Evolutionary conservation across 352 stramenopile genomes (phyloP), one percentile per base, ranked within the genome.

Genomic region (Phytophthora podocarpi): DNA sequence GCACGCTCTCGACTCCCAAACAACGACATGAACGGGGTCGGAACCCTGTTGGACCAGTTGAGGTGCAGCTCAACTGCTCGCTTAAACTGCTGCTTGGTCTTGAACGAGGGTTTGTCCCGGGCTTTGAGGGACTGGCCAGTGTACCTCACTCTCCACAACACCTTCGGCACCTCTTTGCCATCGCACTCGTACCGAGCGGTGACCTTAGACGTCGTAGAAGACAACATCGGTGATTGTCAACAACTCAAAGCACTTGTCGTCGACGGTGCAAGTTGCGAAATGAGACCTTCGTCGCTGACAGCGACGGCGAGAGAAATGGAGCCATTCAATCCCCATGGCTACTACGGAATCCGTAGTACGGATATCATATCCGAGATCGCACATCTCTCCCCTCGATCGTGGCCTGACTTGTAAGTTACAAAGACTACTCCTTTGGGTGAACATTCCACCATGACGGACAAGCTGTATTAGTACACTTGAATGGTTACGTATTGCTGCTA

Each of bases 81-180:
- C 34, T 66, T 66, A 41, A 66, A 66, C 11, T 66, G 31, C 13
- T 61, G n/a, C 20, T 66, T 60, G 26, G 40, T 61, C 20, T 60
- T 53, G 49, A 66, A 66, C 31, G 58, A 49, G 5, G 58, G 49
- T 13, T 66, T 66, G 20, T 49, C 49, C 9, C 58, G 39, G 1
- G 58, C 58, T 39, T 55, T 66, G 5, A 66, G 26, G 2, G 58
- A 66, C 27, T 66, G 58, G 1, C 58, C 58, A 9, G 58, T 66
- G 49, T 66, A 61, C 7, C 58, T 37, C 13, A 66, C 58, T 21
- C 58, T 34, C 58, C 58, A 66, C 21, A 66, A 47, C 2, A 66
- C 49, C 1, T 28, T 61, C 3, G 58, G 49, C 20, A 61, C 42
- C 30, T 55, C 39, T 5, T 47, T 53, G 23, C 49, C 32, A 15